Percentiles rank a stretch among this genome's conserved stretches.
These are phyloP conservation scores for Lolium perenne DNA, from an alignment of 176 grass and related monocot genomes.

Conservation along the genomic window DNA sequence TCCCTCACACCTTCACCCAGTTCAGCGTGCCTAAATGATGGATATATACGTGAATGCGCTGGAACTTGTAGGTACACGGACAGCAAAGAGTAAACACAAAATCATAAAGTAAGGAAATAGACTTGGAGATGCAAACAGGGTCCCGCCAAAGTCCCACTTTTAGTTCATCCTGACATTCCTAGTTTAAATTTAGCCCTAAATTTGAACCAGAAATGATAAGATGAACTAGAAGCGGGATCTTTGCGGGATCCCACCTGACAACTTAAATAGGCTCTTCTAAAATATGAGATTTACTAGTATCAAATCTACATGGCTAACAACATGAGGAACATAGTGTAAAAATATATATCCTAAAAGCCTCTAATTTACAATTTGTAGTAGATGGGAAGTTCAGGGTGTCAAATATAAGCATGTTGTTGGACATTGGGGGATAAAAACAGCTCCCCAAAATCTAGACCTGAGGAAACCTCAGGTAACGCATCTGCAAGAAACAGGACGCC, in stretches of 20 bases:
- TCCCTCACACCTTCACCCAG: neutral
- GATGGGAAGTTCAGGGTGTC: too few relatives aligned
- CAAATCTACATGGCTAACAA: too few relatives aligned
- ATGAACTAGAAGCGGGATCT: too few relatives aligned
- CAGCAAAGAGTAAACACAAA: neutral
- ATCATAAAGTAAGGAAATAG: neutral
- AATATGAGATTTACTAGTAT: too few relatives aligned
- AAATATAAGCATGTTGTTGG: neutral
- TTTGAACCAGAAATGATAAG: too few relatives aligned
- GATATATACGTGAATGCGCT: neutral
- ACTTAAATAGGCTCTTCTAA: too few relatives aligned
- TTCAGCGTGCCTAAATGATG: neutral
- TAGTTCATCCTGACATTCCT: too few relatives aligned
- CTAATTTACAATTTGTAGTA: too few relatives aligned
- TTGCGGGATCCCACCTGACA: too few relatives aligned
- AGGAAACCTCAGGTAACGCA: neutral
- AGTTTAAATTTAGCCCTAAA: too few relatives aligned
- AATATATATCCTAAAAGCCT: neutral
- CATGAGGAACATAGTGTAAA: neutral
- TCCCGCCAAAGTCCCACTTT: too few relatives aligned
- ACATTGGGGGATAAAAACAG: neutral
- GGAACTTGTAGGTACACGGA: neutral
- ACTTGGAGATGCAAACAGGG: neutral
- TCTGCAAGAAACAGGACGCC: constrained; percentile 7
- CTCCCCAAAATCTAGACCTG: neutral